Evolutionary conservation across 768 basidiomycete species (phyloP), one percentile per base, ranked within the genome.

Genomic region (Inosperma sp.): DNA sequence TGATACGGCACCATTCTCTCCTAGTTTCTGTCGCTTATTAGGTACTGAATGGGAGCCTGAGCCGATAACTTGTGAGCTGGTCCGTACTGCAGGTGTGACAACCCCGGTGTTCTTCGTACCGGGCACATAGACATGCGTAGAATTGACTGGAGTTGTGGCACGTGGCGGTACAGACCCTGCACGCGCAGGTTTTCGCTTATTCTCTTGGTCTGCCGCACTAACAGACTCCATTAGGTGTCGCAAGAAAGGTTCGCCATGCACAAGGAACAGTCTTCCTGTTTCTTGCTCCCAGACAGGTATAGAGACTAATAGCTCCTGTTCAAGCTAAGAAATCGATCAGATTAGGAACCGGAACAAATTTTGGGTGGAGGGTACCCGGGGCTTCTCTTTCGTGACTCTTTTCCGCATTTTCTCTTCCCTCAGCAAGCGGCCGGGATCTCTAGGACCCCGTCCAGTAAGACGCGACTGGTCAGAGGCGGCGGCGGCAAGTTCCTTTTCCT

Each of bases 361-460:
- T 7, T 7, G 19, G 34, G 10, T 12, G 3, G 42, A 70, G n/a
- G 84, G 55, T 63, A 96, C 95, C 63, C 88, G 80, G 22, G 95
- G 95, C 62, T 96, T 97, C 70, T 95, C 87, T 64, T 90, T 88
- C 50, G 77, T 77, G 12, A 99, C 93, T 23, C 94, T 77, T 66
- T 97, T 98, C 48, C 95, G 78, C 86, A 95, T 92, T 77, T 96
- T 96, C 73, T 97, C 95, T 68, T 99, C 95, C 52, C 91, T 79
- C 46, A 97, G 69, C 29, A 99, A 68, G 16, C 91, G 74, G 5
- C 92, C 92, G 5, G 92, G 87, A 72, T 93, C 88, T 49, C 91
- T 76, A 3, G 83, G 72, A 22, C 89, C 90, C 60, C 89, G 78
- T 13, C 90, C 90, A 4, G 88, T 78, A 7, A 95, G 72, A 31